Evolutionary conservation across 2,329 filamentous ascomycete genomes (phyloP).

Genomic region (Elsinoe fawcettii): DNA sequence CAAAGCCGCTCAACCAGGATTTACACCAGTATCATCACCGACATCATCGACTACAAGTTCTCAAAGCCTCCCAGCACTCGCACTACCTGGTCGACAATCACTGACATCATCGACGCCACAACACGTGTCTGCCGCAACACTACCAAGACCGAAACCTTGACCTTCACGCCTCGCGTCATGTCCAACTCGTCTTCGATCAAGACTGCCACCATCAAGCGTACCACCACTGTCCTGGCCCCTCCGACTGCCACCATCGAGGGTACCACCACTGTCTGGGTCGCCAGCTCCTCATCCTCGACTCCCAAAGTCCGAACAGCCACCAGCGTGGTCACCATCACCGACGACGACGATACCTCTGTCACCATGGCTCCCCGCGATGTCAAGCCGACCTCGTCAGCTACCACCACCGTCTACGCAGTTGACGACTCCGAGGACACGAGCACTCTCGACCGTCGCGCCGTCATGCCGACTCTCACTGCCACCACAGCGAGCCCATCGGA

Average conservation of each 20-base stretch:
- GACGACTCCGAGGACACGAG: neutral
- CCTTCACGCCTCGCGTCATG: neutral
- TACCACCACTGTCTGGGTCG: constrained; percentile 10
- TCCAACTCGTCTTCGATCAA: neutral
- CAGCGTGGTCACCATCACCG: neutral
- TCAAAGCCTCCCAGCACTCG: neutral
- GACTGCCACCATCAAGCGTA: neutral
- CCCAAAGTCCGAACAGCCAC: neutral
- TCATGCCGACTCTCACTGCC: neutral
- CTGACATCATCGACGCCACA: neutral
- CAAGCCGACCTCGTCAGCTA: neutral
- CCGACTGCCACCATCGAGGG: constrained; percentile 5
- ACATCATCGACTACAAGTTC: neutral
- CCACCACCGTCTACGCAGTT: neutral
- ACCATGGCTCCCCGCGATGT: neutral
- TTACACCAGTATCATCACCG: neutral
- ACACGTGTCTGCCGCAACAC: neutral
- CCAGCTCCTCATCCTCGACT: neutral
- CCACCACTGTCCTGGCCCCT: neutral
- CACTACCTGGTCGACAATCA: neutral
- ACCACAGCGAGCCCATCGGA: too few species aligned
- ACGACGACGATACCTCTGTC: neutral
- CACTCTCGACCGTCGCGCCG: neutral
- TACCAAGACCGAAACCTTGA: neutral
- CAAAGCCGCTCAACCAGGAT: neutral